Conservation (phyloP, 73 alveolate genomes). For the Paramecium bursaria region DNA sequence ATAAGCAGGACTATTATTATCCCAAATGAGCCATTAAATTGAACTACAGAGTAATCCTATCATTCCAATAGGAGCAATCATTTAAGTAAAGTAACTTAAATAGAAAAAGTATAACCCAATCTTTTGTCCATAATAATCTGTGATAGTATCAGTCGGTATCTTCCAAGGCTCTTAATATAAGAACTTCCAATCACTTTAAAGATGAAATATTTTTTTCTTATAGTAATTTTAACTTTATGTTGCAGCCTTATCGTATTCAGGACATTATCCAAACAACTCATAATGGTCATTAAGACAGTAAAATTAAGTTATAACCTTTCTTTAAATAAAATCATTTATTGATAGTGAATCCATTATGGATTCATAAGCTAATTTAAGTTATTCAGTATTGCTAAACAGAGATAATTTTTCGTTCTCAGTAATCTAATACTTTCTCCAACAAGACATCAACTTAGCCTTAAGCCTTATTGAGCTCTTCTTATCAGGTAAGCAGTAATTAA, state of each 20-base stretch:
- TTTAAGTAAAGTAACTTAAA: not conserved
- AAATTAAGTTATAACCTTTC: not conserved
- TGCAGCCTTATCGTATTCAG: not conserved
- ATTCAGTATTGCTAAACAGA: not conserved
- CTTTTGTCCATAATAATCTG: constrained; percentile 67
- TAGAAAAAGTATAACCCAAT: constrained; percentile 56
- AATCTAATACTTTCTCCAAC: constrained; percentile 32
- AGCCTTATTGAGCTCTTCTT: not conserved
- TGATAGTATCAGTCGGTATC: constrained; percentile 49
- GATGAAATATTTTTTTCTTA: constrained; percentile 2
- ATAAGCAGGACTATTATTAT: not conserved
- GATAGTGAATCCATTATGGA: not conserved
- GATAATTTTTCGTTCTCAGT: constrained; percentile 17
- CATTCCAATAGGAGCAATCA: constrained; percentile 3
- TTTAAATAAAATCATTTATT: not conserved
- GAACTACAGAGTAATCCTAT: constrained; percentile 41
- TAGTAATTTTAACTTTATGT: not conserved
- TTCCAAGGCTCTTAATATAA: constrained; percentile 14
- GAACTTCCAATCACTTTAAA: constrained; percentile 31
- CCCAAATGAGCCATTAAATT: not conserved
- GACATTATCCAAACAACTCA: constrained; percentile 20
- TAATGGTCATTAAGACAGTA: constrained; percentile 37
- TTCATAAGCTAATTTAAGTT: constrained; percentile 1
- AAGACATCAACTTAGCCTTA: not conserved
- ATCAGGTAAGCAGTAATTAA: not conserved